A percentile compares a stretch with the other conserved stretches of the same genome.
phyloP scores from a whole-genome alignment of 371 early-diverging fungal species.

The Aphelidium insulamus region DNA sequence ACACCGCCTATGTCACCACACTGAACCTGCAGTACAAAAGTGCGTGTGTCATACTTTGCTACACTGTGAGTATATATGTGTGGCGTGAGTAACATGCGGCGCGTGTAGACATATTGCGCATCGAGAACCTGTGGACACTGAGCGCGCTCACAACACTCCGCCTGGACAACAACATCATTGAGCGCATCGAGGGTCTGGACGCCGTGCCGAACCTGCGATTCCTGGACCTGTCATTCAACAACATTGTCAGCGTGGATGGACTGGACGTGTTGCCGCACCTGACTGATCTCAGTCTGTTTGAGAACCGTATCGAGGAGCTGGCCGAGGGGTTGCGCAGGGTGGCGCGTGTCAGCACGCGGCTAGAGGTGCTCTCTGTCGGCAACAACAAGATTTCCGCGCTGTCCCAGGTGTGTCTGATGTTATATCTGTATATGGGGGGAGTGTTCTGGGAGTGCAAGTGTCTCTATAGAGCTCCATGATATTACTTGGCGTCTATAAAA shows the following conservation, averaged over 20 bases:
- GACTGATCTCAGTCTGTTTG: conserved; percentile 17
- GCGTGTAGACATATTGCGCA: conserved; percentile 20
- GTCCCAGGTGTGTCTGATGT: conserved; percentile 7
- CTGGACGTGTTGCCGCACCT: conserved; percentile 11
- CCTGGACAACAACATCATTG: conserved; percentile 34
- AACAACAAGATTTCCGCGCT: conserved; percentile 16
- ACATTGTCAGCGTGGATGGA: conserved; percentile 18
- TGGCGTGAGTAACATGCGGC: neutral
- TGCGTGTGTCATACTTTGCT: conserved; percentile 2
- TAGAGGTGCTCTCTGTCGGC: conserved; percentile 24
- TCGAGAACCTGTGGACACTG: conserved; percentile 27
- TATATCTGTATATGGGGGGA: too few species aligned
- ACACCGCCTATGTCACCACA: too few species aligned
- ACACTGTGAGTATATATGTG: neutral
- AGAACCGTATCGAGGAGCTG: conserved; percentile 19
- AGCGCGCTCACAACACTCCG: conserved; percentile 23
- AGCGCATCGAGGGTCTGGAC: conserved; percentile 21
- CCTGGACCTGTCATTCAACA: conserved; percentile 31
- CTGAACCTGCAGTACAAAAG: conserved; percentile 31
- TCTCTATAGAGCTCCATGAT: too few species aligned
- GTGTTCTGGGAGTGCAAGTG: neutral
- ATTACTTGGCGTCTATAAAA: neutral
- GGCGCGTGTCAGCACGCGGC: conserved; percentile 13
- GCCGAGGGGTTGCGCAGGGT: conserved; percentile 22
- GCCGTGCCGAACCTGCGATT: conserved; percentile 21